These are phyloP conservation scores for Arachis monticola DNA, from an alignment of 331 rosid genomes.

Conservation along the genomic window DNA sequence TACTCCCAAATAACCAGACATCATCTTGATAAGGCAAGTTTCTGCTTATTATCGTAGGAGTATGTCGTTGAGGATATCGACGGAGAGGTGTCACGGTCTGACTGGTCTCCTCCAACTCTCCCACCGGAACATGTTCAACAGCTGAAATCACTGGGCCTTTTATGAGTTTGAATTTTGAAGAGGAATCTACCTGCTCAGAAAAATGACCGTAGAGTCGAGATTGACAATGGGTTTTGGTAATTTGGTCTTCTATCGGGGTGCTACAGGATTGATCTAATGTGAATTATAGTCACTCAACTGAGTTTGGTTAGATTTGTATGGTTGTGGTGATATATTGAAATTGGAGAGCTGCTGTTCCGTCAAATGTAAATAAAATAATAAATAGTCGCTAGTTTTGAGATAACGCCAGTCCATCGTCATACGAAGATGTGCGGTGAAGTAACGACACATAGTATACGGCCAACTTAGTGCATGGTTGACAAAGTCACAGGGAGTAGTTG, in stretches of 20 bases:
- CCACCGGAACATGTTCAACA: slow-evolving; percentile 82
- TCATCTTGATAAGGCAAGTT: slow-evolving; percentile 32
- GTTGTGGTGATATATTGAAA: slow-evolving; percentile 33
- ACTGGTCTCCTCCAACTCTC: slow-evolving; percentile 77
- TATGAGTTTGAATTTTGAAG: slow-evolving; percentile 45
- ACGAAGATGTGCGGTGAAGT: neutral
- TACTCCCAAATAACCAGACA: neutral
- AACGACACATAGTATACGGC: neutral
- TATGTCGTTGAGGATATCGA: slow-evolving; percentile 86
- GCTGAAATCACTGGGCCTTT: slow-evolving; percentile 74
- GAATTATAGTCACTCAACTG: slow-evolving; percentile 10
- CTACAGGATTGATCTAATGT: slow-evolving; percentile 18
- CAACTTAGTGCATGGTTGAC: neutral
- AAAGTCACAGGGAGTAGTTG: neutral
- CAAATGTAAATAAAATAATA: slow-evolving; percentile 28
- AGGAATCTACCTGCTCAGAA: slow-evolving; percentile 26
- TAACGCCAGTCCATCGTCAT: neutral
- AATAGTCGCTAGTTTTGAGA: neutral
- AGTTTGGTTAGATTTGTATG: slow-evolving; percentile 35
- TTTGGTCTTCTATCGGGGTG: slow-evolving; percentile 2
- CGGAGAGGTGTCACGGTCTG: slow-evolving; percentile 74
- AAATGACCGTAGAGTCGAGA: slow-evolving; percentile 32
- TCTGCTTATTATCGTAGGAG: slow-evolving; percentile 52
- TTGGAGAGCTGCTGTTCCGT: slow-evolving; percentile 6
- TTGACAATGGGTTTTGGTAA: slow-evolving; percentile 12